Evolutionary conservation across 805 yeast species (phyloP).

Genomic region (Naumovozyma baii): DNA sequence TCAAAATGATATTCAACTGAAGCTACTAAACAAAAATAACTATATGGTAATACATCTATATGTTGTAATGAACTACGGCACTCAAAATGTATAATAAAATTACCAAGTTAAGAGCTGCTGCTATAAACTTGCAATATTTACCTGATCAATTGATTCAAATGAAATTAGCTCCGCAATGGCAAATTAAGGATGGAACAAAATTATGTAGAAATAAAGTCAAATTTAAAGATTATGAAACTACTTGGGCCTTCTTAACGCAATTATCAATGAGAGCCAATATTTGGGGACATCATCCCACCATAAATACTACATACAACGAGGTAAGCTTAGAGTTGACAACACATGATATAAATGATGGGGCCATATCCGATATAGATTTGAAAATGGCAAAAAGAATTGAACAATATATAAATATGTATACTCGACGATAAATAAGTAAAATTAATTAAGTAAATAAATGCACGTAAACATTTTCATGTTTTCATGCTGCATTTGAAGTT

Average conservation of each 20-base stretch:
- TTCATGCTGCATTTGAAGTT: too few relatives aligned
- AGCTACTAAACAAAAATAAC: too few relatives aligned
- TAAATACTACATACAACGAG: conserved; percentile 51
- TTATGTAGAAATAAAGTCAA: conserved; percentile 31
- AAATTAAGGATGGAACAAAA: neutral
- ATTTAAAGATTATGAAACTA: conserved; percentile 45
- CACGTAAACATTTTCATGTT: too few relatives aligned
- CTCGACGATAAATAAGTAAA: neutral
- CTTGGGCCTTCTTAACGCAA: conserved; percentile 57
- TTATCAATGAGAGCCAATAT: conserved; percentile 49
- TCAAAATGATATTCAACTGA: too few relatives aligned
- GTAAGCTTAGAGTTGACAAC: conserved; percentile 50
- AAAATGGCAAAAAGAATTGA: conserved; percentile 44
- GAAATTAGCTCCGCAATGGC: conserved; percentile 1
- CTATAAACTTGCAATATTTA: conserved; percentile 20
- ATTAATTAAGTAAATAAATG: too few relatives aligned
- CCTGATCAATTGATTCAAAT: conserved; percentile 6
- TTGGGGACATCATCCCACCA: conserved; percentile 62
- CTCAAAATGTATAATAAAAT: conserved; percentile 38
- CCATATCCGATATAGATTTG: conserved; percentile 46
- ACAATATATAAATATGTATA: conserved; percentile 23
- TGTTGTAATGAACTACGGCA: too few relatives aligned
- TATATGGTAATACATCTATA: too few relatives aligned
- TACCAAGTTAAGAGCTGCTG: conserved; percentile 24
- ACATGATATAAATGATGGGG: conserved; percentile 44